Base-by-base conservation (phyloP, 345 rosid species). In the Gossypium longicalyx region DNA sequence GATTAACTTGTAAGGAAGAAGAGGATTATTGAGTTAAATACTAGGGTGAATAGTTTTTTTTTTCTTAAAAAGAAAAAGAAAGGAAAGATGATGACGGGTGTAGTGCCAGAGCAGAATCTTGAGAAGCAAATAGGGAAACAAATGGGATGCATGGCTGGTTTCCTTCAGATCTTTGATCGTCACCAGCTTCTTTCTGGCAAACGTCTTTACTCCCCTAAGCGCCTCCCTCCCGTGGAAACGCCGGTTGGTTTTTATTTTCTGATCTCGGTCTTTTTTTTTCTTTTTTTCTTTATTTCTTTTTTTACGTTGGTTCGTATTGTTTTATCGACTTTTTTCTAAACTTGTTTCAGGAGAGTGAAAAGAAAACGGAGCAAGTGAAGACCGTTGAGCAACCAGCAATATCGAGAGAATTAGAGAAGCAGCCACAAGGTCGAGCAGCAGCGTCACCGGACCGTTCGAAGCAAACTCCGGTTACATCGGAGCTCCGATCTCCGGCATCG, bases 121-220 rank as follows among this genome's bases (percentile, higher is more conserved):
- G 94, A 90, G 83, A 89, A 86, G 75, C 88, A 87, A 68, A 80
- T 88, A 29, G 86, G 89, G 80, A 88, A 87, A 83, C 96, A 91
- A 51, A 86, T 89, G 71, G 99, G 99, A 0, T 95, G 99, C 92
- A 91, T 95, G 97, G 83, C 98, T 63, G 99, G 98, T 45, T 91
- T 95, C 87, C 84, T 93, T 78, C 94, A 95, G 82, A 93, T 95
- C 81, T 93, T 95, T 77, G 99, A 95, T 77, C 97, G 97, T 59
- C 87, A 87, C 64, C 89, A 89, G 70, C 64, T 87, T 72, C 82
- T 93, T 77, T 74, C 91, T 41, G 88, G 92, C 23, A 90, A 87
- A 76, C 93, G 94, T 83, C 81, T 85, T 63, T 76, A 76, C 84
- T 16, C 88, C 70, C 66, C 87, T 75, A 89, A 85, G 51, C 92